Evolutionary conservation across 306 rosid genomes (phyloP).

Genomic region (cucumber (Cucumis sativus)): Cucumber_9930_V3 NC_026657.2:13095501-13096000

Average conservation of each 20-base stretch:
- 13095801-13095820: neutral
- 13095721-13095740: conserved; percentile 45
- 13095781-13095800: conserved; percentile 35
- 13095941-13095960: too few species aligned
- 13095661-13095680: conserved; percentile 63
- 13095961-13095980: too few species aligned
- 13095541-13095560: conserved; percentile 69
- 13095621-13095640: conserved; percentile 52
- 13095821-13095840: neutral
- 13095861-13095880: neutral
- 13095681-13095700: conserved; percentile 63
- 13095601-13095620: conserved; percentile 66
- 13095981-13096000: too few species aligned
- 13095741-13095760: conserved; percentile 65
- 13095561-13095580: conserved; percentile 62
- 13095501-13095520: conserved; percentile 59
- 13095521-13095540: conserved; percentile 70
- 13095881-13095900: neutral
- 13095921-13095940: too few species aligned
- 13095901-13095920: too few species aligned
- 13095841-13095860: neutral
- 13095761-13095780: conserved; percentile 63
- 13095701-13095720: conserved; percentile 68
- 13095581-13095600: conserved; percentile 76
- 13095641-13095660: conserved; percentile 52